Base-by-base conservation (phyloP, 768 basidiomycete species). In the Pulveroboletus frians region DNA sequence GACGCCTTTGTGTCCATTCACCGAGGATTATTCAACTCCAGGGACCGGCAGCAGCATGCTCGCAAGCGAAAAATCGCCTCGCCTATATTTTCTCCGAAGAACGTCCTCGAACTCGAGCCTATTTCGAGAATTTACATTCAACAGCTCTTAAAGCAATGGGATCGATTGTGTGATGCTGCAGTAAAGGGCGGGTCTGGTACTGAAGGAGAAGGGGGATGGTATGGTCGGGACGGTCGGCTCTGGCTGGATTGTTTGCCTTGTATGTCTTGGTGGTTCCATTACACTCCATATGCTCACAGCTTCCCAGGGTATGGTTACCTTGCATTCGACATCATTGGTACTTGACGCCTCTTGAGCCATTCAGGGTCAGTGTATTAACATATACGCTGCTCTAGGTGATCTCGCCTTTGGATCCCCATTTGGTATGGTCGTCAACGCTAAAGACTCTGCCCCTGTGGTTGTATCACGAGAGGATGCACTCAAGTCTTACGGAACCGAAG, bases 11-110 rank as follows among this genome's bases (percentile, higher is more conserved):
- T 90, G 23, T 83, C 84, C 29, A 86, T 88, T 50, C 72, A 70
- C 29, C 77, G 83, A 31, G 85, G 85, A 2, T 70, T 90, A 23
- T 89, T 90, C 77, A 88, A 84, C 66, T 87, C 85, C 14, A 81
- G 89, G 39, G 80, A 86, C 60, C 80, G 89, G 29, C 62, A 68
- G 7, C 86, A 91, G 49, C 92, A 95, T 63, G 76, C 88, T 7
- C 81, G 92, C 38, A 95, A 93, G 70, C 83, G 91, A 71, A 95
- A 95, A 71, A 88, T 96, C 53, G 79, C 94, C 39, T 84, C 88
- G 1, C 81, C 88, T 61, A 84, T 90, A 58, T 89, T 88, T 69
- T 84, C 84, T 1, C 85, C 86, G 62, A 92, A 92, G 72, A 88
- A 69, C 47, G 89, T 95, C 4, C 64, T 88, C 50, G 87, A 90